Conservation (phyloP, 805 yeast genomes). For the Cyberlindnera sargentensis region DNA sequence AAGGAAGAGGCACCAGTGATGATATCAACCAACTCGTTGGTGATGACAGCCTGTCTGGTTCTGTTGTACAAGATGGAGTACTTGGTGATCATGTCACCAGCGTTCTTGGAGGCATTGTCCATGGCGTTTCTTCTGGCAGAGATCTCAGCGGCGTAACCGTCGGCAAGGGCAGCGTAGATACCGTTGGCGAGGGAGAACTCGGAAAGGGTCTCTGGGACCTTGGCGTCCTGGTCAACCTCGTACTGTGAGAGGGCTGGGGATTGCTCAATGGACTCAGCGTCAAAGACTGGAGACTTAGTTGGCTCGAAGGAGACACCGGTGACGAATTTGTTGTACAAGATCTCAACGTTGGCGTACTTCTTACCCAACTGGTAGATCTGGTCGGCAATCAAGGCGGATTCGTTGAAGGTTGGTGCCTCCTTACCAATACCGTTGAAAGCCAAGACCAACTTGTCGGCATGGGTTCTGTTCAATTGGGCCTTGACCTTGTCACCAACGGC, state of each 20-base stretch:
- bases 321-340: conserved; percentile 81
- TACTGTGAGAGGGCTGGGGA: conserved; percentile 83
- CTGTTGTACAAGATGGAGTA: conserved; percentile 98
- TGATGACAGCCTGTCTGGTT: conserved; percentile 98
- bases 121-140: conserved; percentile 99
- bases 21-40: conserved; percentile 98
- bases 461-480: conserved; percentile 81
- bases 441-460: conserved; percentile 59
- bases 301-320: conserved; percentile 92
- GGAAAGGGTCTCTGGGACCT: conserved; percentile 63
- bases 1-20: conserved; percentile 99
- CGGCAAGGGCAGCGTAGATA: conserved; percentile 86
- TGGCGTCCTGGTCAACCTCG: conserved; percentile 67
- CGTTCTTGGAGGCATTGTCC: conserved; percentile 99
- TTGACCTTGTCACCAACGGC: conserved; percentile 93
- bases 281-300: conserved; percentile 55
- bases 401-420: conserved; percentile 90
- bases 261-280: conserved; percentile 63
- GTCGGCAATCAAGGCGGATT: conserved; percentile 84
- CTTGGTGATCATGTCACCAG: conserved; percentile 96
- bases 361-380: conserved; percentile 57
- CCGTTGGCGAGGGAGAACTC: conserved; percentile 90
- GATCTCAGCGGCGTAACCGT: conserved; percentile 96
- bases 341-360: conserved; percentile 66
- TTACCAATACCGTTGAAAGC: conserved; percentile 91